Conservation (phyloP, 2,329 filamentous ascomycete genomes). For the Aspergillus clavatus region DNA sequence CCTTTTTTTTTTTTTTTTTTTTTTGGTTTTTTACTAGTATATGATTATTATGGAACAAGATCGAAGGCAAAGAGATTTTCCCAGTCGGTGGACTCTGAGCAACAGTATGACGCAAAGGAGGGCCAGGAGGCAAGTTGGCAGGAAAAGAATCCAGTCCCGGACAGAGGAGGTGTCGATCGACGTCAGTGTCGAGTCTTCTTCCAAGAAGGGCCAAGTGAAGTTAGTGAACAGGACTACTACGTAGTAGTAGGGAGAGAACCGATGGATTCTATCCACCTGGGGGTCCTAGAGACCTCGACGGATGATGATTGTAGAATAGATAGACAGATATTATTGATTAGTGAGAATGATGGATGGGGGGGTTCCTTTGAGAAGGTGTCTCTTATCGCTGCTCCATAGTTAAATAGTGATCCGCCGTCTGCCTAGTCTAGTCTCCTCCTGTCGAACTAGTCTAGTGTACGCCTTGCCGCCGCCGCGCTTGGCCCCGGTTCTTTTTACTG, state of each 20-base stretch:
- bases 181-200: not conserved
- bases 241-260: not conserved
- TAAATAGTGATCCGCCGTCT: not conserved
- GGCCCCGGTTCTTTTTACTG: not conserved
- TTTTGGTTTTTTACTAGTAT: too few relatives aligned
- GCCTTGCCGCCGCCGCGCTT: not conserved
- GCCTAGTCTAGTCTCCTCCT: too few relatives aligned
- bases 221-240: not conserved
- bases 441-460: too few relatives aligned
- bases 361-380: too few relatives aligned
- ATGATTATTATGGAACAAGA: conserved; percentile 14
- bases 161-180: not conserved
- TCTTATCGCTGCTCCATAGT: not conserved
- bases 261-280: not conserved
- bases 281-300: not conserved
- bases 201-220: not conserved
- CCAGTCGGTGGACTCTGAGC: conserved; percentile 19
- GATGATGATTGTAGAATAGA: not conserved
- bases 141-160: conserved; percentile 2
- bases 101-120: conserved; percentile 40
- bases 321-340: not conserved
- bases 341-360: too few relatives aligned
- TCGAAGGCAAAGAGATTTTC: conserved; percentile 25
- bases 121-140: conserved; percentile 6
- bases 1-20: too few relatives aligned